These are phyloP conservation scores for Mortierella claussenii DNA, from an alignment of 192 early-diverging fungal genomes.

Conservation along the genomic window DNA sequence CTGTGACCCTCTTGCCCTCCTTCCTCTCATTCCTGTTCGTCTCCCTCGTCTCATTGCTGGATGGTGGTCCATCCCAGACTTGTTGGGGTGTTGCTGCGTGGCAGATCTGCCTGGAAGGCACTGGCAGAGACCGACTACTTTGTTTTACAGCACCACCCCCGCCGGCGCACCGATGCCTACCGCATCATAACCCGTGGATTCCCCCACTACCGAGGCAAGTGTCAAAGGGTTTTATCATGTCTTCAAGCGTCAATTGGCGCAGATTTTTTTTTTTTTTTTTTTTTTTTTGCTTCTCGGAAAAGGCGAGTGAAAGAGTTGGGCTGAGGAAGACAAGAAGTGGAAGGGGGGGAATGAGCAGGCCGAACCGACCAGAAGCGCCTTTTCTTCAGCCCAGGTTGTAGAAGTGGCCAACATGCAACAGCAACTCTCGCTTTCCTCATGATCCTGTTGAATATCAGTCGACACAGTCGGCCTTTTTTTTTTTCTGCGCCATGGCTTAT, in stretches of 20 bases:
- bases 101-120: slow-evolving; percentile 40
- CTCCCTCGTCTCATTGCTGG: background rate
- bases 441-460: no score
- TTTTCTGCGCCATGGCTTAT: no score
- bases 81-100: slow-evolving; percentile 35
- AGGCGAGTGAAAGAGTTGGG: background rate
- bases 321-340: background rate
- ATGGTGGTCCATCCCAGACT: slow-evolving; percentile 49
- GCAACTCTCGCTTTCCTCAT: no score
- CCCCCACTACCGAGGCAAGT: slow-evolving; percentile 49
- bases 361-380: no score
- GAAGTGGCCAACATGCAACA: no score
- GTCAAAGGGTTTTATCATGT: background rate
- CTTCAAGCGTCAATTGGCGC: background rate
- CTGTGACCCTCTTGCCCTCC: background rate
- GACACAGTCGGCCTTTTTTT: no score
- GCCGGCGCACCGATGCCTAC: slow-evolving; percentile 16
- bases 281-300: background rate
- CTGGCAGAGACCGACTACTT: slow-evolving; percentile 45
- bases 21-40: background rate
- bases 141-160: slow-evolving; percentile 43
- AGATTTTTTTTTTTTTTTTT: background rate
- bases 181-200: slow-evolving; percentile 53
- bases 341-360: background rate
- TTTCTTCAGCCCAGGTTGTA: no score